Base-by-base conservation (phyloP, 2,329 filamentous ascomycete species). In the Ascochyta koolunga region DNA sequence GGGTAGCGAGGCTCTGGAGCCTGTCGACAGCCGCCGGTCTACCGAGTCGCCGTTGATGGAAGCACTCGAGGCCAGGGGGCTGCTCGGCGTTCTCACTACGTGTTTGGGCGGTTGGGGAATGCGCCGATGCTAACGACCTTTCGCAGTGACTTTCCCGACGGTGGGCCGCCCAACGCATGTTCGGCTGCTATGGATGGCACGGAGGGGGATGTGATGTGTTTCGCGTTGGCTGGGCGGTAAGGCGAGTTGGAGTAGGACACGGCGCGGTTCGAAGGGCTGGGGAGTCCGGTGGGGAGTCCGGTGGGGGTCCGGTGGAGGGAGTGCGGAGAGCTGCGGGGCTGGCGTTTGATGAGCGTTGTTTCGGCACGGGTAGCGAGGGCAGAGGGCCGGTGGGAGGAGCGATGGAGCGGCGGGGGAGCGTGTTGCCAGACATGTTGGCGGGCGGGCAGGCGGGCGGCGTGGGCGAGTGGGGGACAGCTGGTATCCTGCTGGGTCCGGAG, bases 71-170 rank as follows among this genome's bases (percentile, higher is more conserved):
- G 70, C 78, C 38, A 78, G 77, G 65, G 67, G 82, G 75, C 70
- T 84, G 49, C 82, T 85, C 45, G 84, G 90, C 48, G 59, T 64
- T 22, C 61, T 50, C 38, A 77, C 81, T 48, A 83, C 82, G 41
- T 86, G 85, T 62, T 87, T 87, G 13, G 93, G 93, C 13, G 93
- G 93, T 61, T 96, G 90, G 93, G 93, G 69, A 98, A 97, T 1
- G 91, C 88, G 70, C 93, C 93, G 69, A 97, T 96, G 80, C 93
- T 97, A 68, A 96, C 89, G 1, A 90, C 90, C 76, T 96, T 96
- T 58, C 92, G 86, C 50, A 97, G 76, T 1, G 87, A 86, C 74
- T 88, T 93, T 22, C 86, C 85, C 1, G 70, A 60, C 3, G 73
- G 68, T 8, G 64, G 54, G 7, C 64, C 61, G 2, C 62, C 54